Conservation (phyloP, 1,284 basidiomycete genomes). For the Chalciporus sp. region DNA sequence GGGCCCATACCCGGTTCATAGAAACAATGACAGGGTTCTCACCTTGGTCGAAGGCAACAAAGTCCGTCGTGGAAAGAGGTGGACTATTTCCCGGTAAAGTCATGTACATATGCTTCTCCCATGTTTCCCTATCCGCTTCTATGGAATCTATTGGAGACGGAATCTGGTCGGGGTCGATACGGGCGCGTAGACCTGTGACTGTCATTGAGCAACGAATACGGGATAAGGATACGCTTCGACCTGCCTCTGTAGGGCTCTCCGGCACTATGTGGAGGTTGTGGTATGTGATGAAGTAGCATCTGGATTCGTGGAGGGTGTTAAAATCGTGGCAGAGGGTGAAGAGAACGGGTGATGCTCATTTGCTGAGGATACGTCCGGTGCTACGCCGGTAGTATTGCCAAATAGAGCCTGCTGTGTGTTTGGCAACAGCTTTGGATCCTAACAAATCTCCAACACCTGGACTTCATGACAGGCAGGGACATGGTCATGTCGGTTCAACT, state of each 20-base stretch:
- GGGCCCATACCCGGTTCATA: neutral
- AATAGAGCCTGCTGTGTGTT: conserved; percentile 18
- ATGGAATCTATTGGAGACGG: conserved; percentile 89
- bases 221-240: conserved; percentile 1
- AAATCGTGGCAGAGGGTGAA: neutral
- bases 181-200: conserved; percentile 67
- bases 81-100: conserved; percentile 78
- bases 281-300: conserved; percentile 44
- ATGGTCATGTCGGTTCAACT: neutral
- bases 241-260: conserved; percentile 68
- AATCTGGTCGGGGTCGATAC: conserved; percentile 90
- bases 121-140: conserved; percentile 82
- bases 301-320: neutral
- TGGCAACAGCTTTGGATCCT: conserved; percentile 13
- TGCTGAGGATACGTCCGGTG: neutral
- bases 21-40: conserved; percentile 17
- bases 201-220: conserved; percentile 4
- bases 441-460: neutral
- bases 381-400: conserved; percentile 8
- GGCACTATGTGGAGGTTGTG: conserved; percentile 81
- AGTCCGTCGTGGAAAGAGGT: conserved; percentile 89
- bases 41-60: conserved; percentile 92
- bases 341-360: neutral
- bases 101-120: conserved; percentile 77
- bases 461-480: neutral